Conservation (phyloP, 2,329 filamentous ascomycete genomes). For the Ascochyta lentis region DNA sequence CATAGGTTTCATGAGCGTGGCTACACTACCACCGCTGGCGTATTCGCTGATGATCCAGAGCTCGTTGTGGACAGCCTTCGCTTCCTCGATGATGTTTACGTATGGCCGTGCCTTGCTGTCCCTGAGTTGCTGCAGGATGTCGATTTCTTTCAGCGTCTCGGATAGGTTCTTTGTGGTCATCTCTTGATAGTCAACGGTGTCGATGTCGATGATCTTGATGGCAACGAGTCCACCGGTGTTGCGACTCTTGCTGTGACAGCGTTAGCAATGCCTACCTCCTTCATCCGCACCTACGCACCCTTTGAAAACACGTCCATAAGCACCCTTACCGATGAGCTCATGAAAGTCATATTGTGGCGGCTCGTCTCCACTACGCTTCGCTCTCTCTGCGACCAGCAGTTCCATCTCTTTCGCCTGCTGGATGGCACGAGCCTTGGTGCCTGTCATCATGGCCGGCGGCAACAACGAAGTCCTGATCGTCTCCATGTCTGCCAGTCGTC, state of each 20-base stretch:
- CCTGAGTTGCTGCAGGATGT: constrained; percentile 73
- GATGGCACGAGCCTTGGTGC: constrained; percentile 65
- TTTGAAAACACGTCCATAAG: constrained; percentile 77
- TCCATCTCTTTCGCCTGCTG: constrained; percentile 77
- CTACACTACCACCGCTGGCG: constrained; percentile 81
- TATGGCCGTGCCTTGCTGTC: constrained; percentile 80
- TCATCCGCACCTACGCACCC: constrained; percentile 47
- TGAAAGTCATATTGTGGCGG: constrained; percentile 71
- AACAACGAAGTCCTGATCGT: constrained; percentile 31
- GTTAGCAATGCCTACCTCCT: constrained; percentile 24
- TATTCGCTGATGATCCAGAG: constrained; percentile 92
- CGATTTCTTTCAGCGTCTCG: constrained; percentile 67
- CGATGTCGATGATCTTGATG: constrained; percentile 84
- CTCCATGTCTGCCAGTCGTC: constrained; percentile 36
- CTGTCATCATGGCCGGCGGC: constrained; percentile 35
- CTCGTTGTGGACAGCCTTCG: constrained; percentile 76
- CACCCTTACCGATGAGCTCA: constrained; percentile 77
- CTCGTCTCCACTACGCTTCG: constrained; percentile 64
- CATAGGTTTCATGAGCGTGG: constrained; percentile 64
- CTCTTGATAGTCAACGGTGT: constrained; percentile 69
- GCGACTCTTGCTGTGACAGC: constrained; percentile 45
- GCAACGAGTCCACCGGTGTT: constrained; percentile 65
- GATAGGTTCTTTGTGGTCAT: constrained; percentile 52
- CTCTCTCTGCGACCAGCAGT: constrained; percentile 66
- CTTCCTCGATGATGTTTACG: constrained; percentile 82